phyloP scores from a whole-genome alignment of 495 filamentous ascomycete species.

The Sabuloglossum arenarium region DNA sequence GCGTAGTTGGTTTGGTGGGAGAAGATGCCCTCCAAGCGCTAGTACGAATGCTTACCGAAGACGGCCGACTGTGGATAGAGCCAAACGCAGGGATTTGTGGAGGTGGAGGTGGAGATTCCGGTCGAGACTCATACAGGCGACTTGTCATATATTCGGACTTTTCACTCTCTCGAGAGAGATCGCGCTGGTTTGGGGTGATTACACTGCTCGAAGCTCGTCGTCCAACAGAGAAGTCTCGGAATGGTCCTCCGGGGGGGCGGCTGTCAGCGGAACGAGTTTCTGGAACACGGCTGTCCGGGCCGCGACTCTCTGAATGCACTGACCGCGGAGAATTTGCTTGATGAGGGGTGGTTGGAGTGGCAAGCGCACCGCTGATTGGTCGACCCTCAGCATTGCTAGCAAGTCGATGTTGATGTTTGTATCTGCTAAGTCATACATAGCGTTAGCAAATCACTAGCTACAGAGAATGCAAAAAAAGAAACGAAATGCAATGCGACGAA shows the following conservation, averaged over 20 bases:
- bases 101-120: slow-evolving; percentile 55
- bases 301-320: not conserved
- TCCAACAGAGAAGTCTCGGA: not conserved
- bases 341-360: not conserved
- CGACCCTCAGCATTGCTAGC: not conserved
- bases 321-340: not conserved
- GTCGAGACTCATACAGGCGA: slow-evolving; percentile 17
- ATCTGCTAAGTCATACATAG: not conserved
- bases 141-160: slow-evolving; percentile 24
- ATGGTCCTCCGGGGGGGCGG: not conserved
- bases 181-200: not conserved
- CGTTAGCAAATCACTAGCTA: not conserved
- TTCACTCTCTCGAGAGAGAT: slow-evolving; percentile 30
- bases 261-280: not conserved
- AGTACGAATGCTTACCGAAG: slow-evolving; percentile 6
- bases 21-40: slow-evolving; percentile 14
- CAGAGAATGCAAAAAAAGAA: not conserved
- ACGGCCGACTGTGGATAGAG: slow-evolving; percentile 23
- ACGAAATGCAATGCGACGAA: not conserved
- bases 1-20: slow-evolving; percentile 6
- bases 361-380: not conserved
- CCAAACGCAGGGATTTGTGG: slow-evolving; percentile 73
- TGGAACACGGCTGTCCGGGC: not conserved
- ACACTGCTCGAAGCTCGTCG: not conserved
- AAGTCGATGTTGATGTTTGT: not conserved